Conservation (phyloP, 2,329 filamentous ascomycete species). For the Colletotrichum endophyticum region DNA sequence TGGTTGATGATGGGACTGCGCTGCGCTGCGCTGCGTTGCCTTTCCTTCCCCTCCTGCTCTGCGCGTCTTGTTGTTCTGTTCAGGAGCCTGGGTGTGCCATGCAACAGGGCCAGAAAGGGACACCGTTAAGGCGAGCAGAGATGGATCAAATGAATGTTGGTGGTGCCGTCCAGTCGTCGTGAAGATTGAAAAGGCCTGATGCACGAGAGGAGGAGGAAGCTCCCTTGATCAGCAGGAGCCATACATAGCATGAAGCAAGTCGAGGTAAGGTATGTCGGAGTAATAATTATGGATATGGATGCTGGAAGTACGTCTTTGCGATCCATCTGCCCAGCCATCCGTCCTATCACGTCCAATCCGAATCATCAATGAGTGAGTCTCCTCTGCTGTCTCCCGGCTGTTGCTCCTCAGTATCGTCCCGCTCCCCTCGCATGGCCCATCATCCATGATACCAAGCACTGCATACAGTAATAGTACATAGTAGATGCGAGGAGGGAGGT, state of each 20-base stretch:
- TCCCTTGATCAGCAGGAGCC: background rate
- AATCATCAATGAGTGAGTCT: background rate
- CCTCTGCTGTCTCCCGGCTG: background rate
- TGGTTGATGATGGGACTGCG: background rate
- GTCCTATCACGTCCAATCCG: conserved; percentile 1
- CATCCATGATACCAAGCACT: background rate
- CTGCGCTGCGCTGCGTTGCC: background rate
- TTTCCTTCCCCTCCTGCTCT: background rate
- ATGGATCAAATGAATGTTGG: background rate
- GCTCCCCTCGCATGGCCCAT: background rate
- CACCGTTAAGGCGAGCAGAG: background rate
- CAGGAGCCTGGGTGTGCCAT: background rate
- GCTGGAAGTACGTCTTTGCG: background rate
- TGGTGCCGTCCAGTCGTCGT: background rate
- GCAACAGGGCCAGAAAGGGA: background rate
- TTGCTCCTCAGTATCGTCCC: background rate
- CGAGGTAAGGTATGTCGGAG: background rate
- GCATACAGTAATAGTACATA: too few relatives aligned
- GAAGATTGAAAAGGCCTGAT: background rate
- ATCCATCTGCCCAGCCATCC: background rate
- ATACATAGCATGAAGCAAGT: background rate
- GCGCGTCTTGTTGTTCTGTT: background rate
- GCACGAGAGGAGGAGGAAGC: background rate
- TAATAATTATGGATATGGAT: conserved; percentile 7
- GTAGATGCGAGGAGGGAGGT: background rate